Percentiles rank a stretch among this genome's conserved stretches.
Evolutionary conservation across 1,139 yeast genomes (phyloP).

Genomic region (Meyerozyma smithsonii): DNA sequence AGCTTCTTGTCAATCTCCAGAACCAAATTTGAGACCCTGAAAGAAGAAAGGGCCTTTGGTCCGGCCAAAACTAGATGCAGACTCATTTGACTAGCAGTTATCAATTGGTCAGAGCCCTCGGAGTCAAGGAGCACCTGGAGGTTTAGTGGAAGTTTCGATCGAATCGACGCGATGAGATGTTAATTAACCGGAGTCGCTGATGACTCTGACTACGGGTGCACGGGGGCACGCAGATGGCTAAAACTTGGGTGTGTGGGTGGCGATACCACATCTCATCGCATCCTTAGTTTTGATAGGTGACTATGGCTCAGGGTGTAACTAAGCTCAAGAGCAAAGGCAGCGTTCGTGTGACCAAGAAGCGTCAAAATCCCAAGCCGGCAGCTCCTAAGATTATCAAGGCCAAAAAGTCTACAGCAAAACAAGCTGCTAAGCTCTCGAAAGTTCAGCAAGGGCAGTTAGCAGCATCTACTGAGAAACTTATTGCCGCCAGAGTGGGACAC

Average conservation of each 20-base stretch:
- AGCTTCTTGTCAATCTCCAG: slow-evolving; percentile 69
- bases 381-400: slow-evolving; percentile 75
- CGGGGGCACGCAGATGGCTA: neutral
- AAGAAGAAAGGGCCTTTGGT: slow-evolving; percentile 83
- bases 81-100: slow-evolving; percentile 7
- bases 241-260: neutral
- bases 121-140: neutral
- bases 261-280: neutral
- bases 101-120: slow-evolving; percentile 1
- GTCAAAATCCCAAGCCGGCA: slow-evolving; percentile 60
- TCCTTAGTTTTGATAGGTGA: slow-evolving; percentile 2
- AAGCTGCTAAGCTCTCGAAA: slow-evolving; percentile 49
- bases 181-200: slow-evolving; percentile 2
- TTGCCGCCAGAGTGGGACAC: slow-evolving; percentile 93
- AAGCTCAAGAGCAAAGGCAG: slow-evolving; percentile 45
- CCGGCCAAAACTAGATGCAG: slow-evolving; percentile 69
- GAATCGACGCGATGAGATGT: slow-evolving; percentile 1
- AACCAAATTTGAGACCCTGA: slow-evolving; percentile 71
- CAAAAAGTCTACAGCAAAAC: slow-evolving; percentile 50
- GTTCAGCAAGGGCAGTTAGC: slow-evolving; percentile 65
- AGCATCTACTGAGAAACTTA: slow-evolving; percentile 73
- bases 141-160: neutral
- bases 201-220: slow-evolving; percentile 4
- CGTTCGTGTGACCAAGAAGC: slow-evolving; percentile 50
- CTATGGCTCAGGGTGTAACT: slow-evolving; percentile 56